Evolutionary conservation across 805 yeast species (phyloP).

Genomic region (Scheffersomyces coipomensis): DNA sequence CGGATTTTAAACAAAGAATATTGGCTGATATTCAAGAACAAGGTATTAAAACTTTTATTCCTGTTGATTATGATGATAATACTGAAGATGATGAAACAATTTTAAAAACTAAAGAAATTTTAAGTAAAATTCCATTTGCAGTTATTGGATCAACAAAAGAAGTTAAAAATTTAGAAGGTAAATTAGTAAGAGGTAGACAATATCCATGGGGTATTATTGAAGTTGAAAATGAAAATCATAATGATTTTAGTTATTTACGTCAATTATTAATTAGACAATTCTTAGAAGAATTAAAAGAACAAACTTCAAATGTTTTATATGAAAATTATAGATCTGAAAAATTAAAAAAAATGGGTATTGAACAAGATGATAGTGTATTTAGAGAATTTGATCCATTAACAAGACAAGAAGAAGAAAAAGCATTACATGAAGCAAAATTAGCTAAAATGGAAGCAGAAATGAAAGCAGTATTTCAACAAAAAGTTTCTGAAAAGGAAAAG

Average conservation of each 20-base stretch:
- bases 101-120: conserved; percentile 61
- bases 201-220: conserved; percentile 98
- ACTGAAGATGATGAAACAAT: conserved; percentile 81
- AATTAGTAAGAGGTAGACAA: conserved; percentile 81
- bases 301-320: conserved; percentile 71
- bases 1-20: conserved; percentile 72
- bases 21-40: conserved; percentile 73
- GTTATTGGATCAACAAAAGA: conserved; percentile 84
- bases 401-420: conserved; percentile 91
- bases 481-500: conserved; percentile 95
- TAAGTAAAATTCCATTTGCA: conserved; percentile 83
- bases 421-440: conserved; percentile 88
- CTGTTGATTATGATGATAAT: conserved; percentile 74
- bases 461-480: conserved; percentile 94
- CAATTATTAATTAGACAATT: conserved; percentile 86
- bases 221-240: conserved; percentile 90
- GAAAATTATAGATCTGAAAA: conserved; percentile 89
- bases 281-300: conserved; percentile 90
- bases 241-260: conserved; percentile 86
- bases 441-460: conserved; percentile 94
- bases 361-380: conserved; percentile 91
- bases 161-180: conserved; percentile 70
- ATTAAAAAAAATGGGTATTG: conserved; percentile 76
- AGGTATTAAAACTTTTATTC: conserved; percentile 70
- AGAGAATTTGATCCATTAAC: conserved; percentile 90